These are phyloP conservation scores for Phytopythium mirpurense DNA, from an alignment of 352 stramenopile species.

Conservation along the genomic window DNA sequence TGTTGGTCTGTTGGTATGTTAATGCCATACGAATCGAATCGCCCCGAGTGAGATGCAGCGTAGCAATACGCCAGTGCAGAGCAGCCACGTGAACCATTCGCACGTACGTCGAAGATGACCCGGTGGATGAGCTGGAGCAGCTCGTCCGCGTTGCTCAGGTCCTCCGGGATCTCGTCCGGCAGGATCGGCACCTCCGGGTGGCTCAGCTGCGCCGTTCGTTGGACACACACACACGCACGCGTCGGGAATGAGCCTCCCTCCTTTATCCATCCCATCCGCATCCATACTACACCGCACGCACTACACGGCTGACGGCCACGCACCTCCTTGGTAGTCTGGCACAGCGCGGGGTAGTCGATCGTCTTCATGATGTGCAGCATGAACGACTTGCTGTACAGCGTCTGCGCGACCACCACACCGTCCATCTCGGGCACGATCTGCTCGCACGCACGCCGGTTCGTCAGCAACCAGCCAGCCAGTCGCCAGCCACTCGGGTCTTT, in stretches of 20 bases:
- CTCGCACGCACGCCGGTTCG: not conserved
- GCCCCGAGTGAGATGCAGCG: not conserved
- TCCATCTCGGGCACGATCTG: conserved; percentile 80
- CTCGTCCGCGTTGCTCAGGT: conserved; percentile 56
- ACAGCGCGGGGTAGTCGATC: conserved; percentile 79
- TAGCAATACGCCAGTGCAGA: not conserved
- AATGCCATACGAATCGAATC: too few relatives aligned
- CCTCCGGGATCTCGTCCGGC: conserved; percentile 51
- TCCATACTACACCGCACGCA: not conserved
- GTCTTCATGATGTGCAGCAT: conserved; percentile 85
- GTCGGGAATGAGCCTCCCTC: not conserved
- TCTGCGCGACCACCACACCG: conserved; percentile 72
- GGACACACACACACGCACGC: not conserved
- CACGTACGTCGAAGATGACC: conserved; percentile 76
- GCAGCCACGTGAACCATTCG: too few relatives aligned
- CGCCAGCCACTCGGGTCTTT: not conserved
- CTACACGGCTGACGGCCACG: not conserved
- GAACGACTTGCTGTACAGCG: conserved; percentile 78
- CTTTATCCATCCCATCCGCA: too few relatives aligned
- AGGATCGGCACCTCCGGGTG: conserved; percentile 73
- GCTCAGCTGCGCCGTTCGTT: conserved; percentile 41
- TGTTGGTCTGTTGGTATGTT: conserved; percentile 86
- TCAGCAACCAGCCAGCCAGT: too few relatives aligned
- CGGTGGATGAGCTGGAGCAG: conserved; percentile 72
- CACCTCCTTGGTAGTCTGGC: conserved; percentile 71